Conservation (phyloP, 139 green algal species). For the Trebouxia sp. region DNA sequence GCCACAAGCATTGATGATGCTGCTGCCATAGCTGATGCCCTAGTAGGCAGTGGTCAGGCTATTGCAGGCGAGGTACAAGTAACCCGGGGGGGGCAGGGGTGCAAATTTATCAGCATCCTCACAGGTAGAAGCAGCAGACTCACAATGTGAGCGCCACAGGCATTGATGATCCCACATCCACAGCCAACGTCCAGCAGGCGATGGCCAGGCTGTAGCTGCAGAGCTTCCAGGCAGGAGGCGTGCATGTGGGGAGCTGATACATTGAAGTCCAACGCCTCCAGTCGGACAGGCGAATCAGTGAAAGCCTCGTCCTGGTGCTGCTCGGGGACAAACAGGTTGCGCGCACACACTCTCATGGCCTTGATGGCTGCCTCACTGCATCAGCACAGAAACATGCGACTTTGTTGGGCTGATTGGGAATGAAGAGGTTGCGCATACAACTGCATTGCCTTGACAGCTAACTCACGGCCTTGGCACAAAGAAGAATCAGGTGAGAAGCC, state of each 20-base stretch:
- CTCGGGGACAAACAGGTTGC: constrained; percentile 65
- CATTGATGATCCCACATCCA: constrained; percentile 66
- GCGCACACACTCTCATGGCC: constrained; percentile 57
- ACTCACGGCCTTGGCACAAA: too few species aligned
- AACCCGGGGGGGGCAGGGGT: too few species aligned
- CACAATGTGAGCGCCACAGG: constrained; percentile 56
- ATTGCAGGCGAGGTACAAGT: too few species aligned
- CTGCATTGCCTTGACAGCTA: too few species aligned
- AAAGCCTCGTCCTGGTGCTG: constrained; percentile 59
- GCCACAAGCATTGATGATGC: too few species aligned
- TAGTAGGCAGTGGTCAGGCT: too few species aligned
- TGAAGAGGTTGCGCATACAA: too few species aligned
- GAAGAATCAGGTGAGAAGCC: too few species aligned
- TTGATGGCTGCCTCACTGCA: constrained; percentile 54
- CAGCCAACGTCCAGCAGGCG: constrained; percentile 66
- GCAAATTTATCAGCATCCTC: too few species aligned
- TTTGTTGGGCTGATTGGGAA: too few species aligned
- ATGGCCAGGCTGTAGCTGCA: constrained; percentile 53
- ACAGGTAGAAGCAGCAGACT: not conserved
- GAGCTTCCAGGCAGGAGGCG: constrained; percentile 61
- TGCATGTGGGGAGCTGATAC: constrained; percentile 83
- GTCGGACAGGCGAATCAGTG: constrained; percentile 63
- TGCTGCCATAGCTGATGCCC: too few species aligned
- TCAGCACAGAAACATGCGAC: not conserved
- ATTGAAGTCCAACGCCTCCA: constrained; percentile 69